Conservation (phyloP, 352 stramenopile species). For the Phytophthora tentaculata region DNA sequence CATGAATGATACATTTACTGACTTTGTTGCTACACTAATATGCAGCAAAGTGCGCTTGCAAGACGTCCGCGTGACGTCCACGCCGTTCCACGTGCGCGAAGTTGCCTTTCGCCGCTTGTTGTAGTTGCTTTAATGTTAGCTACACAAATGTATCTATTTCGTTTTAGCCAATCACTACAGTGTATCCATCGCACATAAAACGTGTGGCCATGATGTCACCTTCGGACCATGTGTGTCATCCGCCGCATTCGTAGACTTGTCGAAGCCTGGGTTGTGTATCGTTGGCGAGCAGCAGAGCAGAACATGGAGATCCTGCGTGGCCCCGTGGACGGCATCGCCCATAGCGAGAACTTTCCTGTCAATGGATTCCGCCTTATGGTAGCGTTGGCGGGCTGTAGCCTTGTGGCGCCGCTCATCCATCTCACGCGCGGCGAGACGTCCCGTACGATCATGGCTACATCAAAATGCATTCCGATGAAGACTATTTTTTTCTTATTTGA, state of each 20-base stretch:
- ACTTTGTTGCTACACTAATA: background rate
- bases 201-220: slow-evolving; percentile 30
- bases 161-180: slow-evolving; percentile 46
- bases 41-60: slow-evolving; percentile 63
- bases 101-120: slow-evolving; percentile 61
- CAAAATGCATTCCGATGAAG: too few species aligned
- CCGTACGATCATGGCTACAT: slow-evolving; percentile 42
- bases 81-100: slow-evolving; percentile 75
- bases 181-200: slow-evolving; percentile 21
- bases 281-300: slow-evolving; percentile 19
- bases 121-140: slow-evolving; percentile 19
- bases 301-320: slow-evolving; percentile 67
- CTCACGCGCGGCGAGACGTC: slow-evolving; percentile 57
- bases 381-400: slow-evolving; percentile 64
- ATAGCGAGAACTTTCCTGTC: slow-evolving; percentile 77
- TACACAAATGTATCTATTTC: slow-evolving; percentile 16
- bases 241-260: slow-evolving; percentile 32
- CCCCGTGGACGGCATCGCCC: slow-evolving; percentile 70
- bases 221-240: slow-evolving; percentile 20
- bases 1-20: background rate
- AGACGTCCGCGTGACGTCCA: slow-evolving; percentile 55
- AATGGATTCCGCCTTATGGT: slow-evolving; percentile 83
- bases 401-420: slow-evolving; percentile 75
- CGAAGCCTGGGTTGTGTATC: slow-evolving; percentile 25
- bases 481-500: slow-evolving; percentile 5